Base-by-base conservation (phyloP, 768 basidiomycete genomes). In the Leccinum disarticulatum region DNA sequence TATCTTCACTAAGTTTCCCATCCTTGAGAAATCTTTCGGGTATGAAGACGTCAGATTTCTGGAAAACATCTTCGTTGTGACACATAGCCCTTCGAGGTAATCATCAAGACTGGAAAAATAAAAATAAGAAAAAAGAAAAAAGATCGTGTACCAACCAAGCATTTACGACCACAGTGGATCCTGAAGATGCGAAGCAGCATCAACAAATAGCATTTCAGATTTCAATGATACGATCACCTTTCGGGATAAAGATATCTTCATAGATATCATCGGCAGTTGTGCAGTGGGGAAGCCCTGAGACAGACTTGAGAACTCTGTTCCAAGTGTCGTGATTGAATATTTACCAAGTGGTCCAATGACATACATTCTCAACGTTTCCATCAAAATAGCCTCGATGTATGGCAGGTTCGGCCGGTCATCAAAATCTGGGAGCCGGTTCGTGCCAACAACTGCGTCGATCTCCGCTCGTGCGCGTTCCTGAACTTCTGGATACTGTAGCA, bases 341-440 rank as follows among this genome's bases (percentile, higher is more conserved):
- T 62, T n/a, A 64, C 74, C 69, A 6, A 72, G 56, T 0, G 74
- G 73, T 22, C 19, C 59, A n/a, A 68, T 59, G 3, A 74, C 57
- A 38, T 68, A 66, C 65, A 70, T 68, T 52, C 77, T 58, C 27
- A 74, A 36, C n/a, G 61, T 68, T 57, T 78, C 76, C 56, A 66
- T 55, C 27, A 69, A 56, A 11, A 73, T 17, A 10, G 72, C 76
- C 22, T 72, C 68, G 1, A 74, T n/a, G 22, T 73, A 76, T 6
- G 73, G 71, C 8, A 76, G 50, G 15, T 48, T 49, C 3, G 60
- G 53, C 41, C 65, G 53, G 30, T 75, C 70, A n/a, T 59, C 62
- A 22, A 70, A 64, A 8, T 55, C 54, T 6, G 76, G 76, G 13
- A 75, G 61, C 6, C 70, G 57, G 38, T 61, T 55, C 7, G 49